These are phyloP conservation scores for Lactarius hatsudake DNA, from an alignment of 768 basidiomycete species.

Conservation along the genomic window DNA sequence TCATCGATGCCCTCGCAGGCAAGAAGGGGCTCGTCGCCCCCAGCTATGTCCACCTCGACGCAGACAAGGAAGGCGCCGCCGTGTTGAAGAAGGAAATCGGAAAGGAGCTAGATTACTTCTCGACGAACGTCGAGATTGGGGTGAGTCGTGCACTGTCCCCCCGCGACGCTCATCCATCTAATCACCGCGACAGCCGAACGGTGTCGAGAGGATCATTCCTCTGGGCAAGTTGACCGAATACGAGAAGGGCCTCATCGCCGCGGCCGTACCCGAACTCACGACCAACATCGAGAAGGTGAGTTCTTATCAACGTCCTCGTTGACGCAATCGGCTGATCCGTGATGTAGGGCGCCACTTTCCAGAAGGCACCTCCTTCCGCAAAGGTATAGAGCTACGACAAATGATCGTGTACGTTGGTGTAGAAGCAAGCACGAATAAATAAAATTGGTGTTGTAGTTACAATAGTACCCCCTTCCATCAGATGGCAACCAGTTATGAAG, in stretches of 20 bases:
- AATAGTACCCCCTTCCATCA: no score
- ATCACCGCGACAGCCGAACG: slow-evolving; percentile 53
- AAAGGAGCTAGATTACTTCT: slow-evolving; percentile 80
- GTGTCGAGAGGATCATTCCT: slow-evolving; percentile 78
- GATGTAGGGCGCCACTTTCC: slow-evolving; percentile 21
- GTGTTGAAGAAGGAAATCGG: slow-evolving; percentile 79
- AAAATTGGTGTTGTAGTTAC: neutral
- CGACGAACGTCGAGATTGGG: slow-evolving; percentile 83
- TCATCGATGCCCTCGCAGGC: slow-evolving; percentile 82
- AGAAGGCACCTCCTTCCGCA: slow-evolving; percentile 19
- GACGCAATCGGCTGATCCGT: neutral
- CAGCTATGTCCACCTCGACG: slow-evolving; percentile 75
- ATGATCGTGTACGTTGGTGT: neutral
- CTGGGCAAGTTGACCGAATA: slow-evolving; percentile 70
- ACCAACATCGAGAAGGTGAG: slow-evolving; percentile 69
- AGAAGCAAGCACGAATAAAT: neutral
- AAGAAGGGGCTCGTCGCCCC: slow-evolving; percentile 86
- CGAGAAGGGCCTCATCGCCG: slow-evolving; percentile 75
- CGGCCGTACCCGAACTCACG: slow-evolving; percentile 76
- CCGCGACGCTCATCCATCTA: neutral
- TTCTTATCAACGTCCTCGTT: slow-evolving; percentile 11
- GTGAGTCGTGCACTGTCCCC: slow-evolving; percentile 41
- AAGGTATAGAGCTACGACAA: slow-evolving; percentile 13
- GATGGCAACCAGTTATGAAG: neutral
- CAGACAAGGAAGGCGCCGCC: slow-evolving; percentile 68